Evolutionary conservation across 768 basidiomycete genomes (phyloP), one percentile per base, ranked within the genome.

Genomic region (Butyriboletus loyo): DNA sequence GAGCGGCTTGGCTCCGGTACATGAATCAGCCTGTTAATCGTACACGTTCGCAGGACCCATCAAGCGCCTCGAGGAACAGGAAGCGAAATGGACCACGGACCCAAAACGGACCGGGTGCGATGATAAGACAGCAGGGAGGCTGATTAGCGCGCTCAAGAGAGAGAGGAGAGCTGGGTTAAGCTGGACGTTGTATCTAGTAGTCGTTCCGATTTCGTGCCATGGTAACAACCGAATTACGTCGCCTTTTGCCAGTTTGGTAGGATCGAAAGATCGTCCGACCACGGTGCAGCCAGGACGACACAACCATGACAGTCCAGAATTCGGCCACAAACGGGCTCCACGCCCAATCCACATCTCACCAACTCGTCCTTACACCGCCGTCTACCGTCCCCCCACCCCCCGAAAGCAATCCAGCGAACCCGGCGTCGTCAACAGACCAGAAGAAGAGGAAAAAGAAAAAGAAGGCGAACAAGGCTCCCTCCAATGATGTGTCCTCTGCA

Each of bases 381-480:
- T 30, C 50, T 45, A 17, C 47, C 6, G 6, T n/a, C 4, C 47
- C 56, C 1, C 27, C 47, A 2, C 49, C 52, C 7, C 45, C 35
- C 52, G 55, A 54, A 38, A n/a, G 46, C 21, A 24, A 9, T 4
- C 35, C 28, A 7, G 5, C 17, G 28, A 59, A 65, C 8, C 62
- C 67, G 5, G 28, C 28, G 11, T 13, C 8, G 19, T 7, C 22
- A 41, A 43, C 54, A 1, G 66, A 64, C n/a, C 46, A 83, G 68
- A 88, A 87, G 72, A 88, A 87, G 72, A 86, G 85, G 70, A 84
- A 83, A 64, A 80, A 82, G 67, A 84, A 80, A 68, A 86, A 83
- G 66, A 66, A 74, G 4, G 71, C 82, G 49, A 67, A 67, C 24
- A 80, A 79, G 58, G 74, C 79, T 35, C 10, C 39, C 34, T 10